Evolutionary conservation across 441 rosid genomes (phyloP), one percentile per base, ranked within the genome.

Genomic region (Gossypium lobatum): DNA sequence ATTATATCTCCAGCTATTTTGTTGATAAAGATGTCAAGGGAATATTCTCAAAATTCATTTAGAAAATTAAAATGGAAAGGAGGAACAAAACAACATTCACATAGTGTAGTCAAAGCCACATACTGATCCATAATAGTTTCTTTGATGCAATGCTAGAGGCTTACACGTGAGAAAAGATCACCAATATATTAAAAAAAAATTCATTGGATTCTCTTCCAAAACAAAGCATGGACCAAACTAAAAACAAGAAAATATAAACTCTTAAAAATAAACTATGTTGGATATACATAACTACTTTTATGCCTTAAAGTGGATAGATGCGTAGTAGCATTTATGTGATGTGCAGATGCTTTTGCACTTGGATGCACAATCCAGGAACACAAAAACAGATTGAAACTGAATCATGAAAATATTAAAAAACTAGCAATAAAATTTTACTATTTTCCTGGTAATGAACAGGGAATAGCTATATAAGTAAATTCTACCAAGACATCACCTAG

Each of bases 131-230:
- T 28, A 11, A 1, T 42, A 42, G 70, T 42, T 42, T 42, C 54
- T 20, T 64, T 64, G 70, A 42, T 42, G 18, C 54, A 45, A 42
- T 10, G 67, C 7, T 34, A 9, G 99, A 78, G 39, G 7, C 20
- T 63, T 63, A 63, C 13, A 61, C 39, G 8, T 34, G 53, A 20
- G 53, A 42, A 64, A 3, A 42, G 46, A 42, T 42, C 46, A 42
- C 46, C 13, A 42, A 42, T 42, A 9, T 42, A 42, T 42, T 42
- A 42, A 42, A 42, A 39, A 39, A 39, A 42, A 39, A 2, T 2
- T 42, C 21, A 45, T 9, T 16, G 26, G 10, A 25, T 52, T 52
- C 3, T 11, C 48, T 28, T 17, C 23, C 46, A 52, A 50, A 68
- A 53, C 18, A 54, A 53, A 16, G 45, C 45, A 68, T 3, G n/a